Base-by-base conservation (phyloP, 305 asterid species). In the Fraxinus paxiana region DNA sequence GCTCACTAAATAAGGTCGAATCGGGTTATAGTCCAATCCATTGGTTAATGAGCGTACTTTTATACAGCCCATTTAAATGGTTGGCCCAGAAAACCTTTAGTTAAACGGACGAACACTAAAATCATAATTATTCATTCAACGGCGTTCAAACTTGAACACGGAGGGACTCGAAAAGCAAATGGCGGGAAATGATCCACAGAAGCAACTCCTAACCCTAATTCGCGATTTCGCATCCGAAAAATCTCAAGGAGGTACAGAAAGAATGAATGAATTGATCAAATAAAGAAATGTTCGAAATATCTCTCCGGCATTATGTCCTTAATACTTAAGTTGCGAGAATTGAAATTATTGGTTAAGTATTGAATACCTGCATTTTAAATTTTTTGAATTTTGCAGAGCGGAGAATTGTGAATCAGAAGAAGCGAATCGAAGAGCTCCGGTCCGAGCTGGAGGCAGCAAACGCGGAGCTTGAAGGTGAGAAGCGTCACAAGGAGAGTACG, bases 101-200 rank as follows among this genome's bases (percentile, higher is more conserved):
- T 15, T 48, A 54, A n/a, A 54, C 24, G 24, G 24, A 17, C 63
- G 24, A 5, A 1, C 61, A n/a, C 15, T 48, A 48, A 56, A 20
- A 20, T 24, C 18, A 13, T 46, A 13, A 15, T 20, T 22, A 1
- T 22, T 20, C 15, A 22, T 74, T 26, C 17, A 6, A 51, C 28
- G 77, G 83, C 17, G 54, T 76, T 35, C 77, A 38, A 83, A 81
- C 28, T 6, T 67, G 73, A 67, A 3, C 3, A 18, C 73, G 12
- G 4, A 28, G 71, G 17, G 54, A 12, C 59, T 80, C 43, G n/a
- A 63, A 31, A 43, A 51, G 76, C 82, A 51, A 54, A 92, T 95
- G 99, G 99, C 97, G 96, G 97, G 97, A 94, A 91, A 81, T 81
- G 91, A 91, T 48, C 78, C 95, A 9, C 95, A 89, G 86, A 90